Evolutionary conservation across 495 filamentous ascomycete genomes (phyloP), one percentile per base, ranked within the genome.

Genomic region (Aspergillus saccharolyticus): DNA sequence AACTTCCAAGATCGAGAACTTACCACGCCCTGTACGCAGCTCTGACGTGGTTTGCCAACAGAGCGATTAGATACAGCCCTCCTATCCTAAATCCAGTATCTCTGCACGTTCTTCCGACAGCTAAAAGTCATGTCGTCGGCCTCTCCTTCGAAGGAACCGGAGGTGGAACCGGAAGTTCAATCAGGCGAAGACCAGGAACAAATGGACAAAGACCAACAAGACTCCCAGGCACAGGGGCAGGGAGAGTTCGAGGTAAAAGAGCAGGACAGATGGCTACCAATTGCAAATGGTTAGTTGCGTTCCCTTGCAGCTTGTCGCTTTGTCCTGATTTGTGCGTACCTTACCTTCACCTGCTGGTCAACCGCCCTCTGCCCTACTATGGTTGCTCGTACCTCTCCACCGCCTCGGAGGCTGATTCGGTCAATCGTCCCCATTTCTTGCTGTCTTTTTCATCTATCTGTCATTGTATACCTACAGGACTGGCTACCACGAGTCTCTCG

Each of bases 181-280:
- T 96, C 93, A 79, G 86, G 88, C 80, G 90, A 95, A 77, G 90
- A 96, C 72, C 82, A 77, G 75, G 80, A 85, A 70, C 81, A 81
- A 72, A 86, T 88, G 84, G 84, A 87, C 69, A 82, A 83, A 72
- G 83, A 82, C 63, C 78, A 83, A 66, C 80, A 84, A 74, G 85
- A 86, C 68, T 17, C 51, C 45, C 80, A 82, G 68, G 77, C 74
- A 69, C 82, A 85, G 61, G 80, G 78, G 66, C 75, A 80, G 71
- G 81, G 82, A 80, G 94, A 97, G 78, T 96, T 97, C 74, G 94
- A 98, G 78, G 95, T 98, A 75, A 98, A 98, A 80, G 94, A 98
- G 76, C 94, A 98, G 75, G 94, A 98, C 78, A 81, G 94, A 81
- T 98, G 94, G 94, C 86, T 98, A 74, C 94, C 94, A 76, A 98